Evolutionary conservation across 225 moss, liverwort and hornwort genomes (phyloP).

Genomic region (Bryum argenteum): DNA sequence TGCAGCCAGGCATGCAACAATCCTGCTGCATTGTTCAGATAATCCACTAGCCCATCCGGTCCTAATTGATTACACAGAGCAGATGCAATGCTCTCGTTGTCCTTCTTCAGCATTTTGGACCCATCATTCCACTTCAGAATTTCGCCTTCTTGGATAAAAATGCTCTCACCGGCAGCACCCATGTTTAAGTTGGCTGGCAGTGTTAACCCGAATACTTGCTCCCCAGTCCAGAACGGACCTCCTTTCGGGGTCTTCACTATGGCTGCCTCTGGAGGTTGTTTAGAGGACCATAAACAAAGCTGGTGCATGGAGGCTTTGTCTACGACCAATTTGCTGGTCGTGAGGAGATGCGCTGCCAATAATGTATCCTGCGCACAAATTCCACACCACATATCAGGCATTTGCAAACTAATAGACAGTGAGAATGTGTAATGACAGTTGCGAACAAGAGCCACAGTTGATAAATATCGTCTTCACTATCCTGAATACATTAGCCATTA

Average conservation of each 20-base stretch:
- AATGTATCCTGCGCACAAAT: slow-evolving; percentile 62
- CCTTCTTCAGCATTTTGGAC: slow-evolving; percentile 64
- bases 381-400: slow-evolving; percentile 27
- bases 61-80: slow-evolving; percentile 62
- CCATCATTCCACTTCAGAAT: slow-evolving; percentile 57
- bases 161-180: slow-evolving; percentile 33
- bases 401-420: slow-evolving; percentile 13
- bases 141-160: slow-evolving; percentile 66
- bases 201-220: slow-evolving; percentile 68
- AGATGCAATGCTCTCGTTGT: slow-evolving; percentile 58
- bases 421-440: slow-evolving; percentile 20
- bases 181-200: slow-evolving; percentile 52
- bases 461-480: neutral
- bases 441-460: slow-evolving; percentile 19
- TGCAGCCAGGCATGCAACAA: slow-evolving; percentile 75
- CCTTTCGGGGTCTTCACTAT: slow-evolving; percentile 67
- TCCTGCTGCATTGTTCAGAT: slow-evolving; percentile 71
- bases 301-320: slow-evolving; percentile 64
- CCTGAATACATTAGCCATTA: neutral
- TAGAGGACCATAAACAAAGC: slow-evolving; percentile 63
- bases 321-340: slow-evolving; percentile 58
- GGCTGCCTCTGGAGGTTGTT: slow-evolving; percentile 61
- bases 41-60: slow-evolving; percentile 55
- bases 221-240: slow-evolving; percentile 91
- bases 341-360: slow-evolving; percentile 72